phyloP scores from a whole-genome alignment of 1,284 basidiomycete species.

The Rhodotorula mucilaginosa region DNA sequence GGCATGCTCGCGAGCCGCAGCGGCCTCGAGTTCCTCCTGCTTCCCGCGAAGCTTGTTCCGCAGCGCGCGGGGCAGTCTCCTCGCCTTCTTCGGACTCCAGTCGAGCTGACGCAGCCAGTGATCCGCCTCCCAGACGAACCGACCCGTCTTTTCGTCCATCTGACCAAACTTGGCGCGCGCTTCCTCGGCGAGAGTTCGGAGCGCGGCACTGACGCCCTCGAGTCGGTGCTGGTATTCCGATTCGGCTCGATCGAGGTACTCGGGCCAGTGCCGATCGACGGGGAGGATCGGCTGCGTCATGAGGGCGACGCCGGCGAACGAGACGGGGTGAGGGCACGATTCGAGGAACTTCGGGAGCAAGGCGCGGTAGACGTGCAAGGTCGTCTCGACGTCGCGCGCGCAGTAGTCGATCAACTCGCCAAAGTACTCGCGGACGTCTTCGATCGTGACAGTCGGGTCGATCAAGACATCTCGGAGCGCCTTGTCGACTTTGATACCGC shows the following conservation, averaged over 20 bases:
- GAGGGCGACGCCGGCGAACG: constrained; percentile 83
- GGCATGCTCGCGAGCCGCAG: background rate
- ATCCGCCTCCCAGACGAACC: constrained; percentile 65
- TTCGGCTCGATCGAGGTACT: constrained; percentile 76
- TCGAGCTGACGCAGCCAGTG: constrained; percentile 89
- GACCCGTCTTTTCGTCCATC: constrained; percentile 41
- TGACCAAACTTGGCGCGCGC: constrained; percentile 55
- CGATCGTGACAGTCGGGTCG: constrained; percentile 59
- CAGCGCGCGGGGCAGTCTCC: constrained; percentile 29
- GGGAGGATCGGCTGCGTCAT: constrained; percentile 92
- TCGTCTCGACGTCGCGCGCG: constrained; percentile 76
- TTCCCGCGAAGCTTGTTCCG: constrained; percentile 6
- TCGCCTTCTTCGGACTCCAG: constrained; percentile 77
- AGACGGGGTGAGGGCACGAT: constrained; percentile 87
- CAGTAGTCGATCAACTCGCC: constrained; percentile 84
- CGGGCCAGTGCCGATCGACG: constrained; percentile 84
- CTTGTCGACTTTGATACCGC: constrained; percentile 78
- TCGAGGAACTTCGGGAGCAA: constrained; percentile 81
- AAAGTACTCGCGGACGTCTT: constrained; percentile 66
- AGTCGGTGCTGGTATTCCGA: constrained; percentile 73
- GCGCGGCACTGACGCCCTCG: constrained; percentile 65
- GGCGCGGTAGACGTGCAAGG: constrained; percentile 74
- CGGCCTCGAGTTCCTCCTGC: constrained; percentile 1
- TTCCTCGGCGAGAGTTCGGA: constrained; percentile 65
- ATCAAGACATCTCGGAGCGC: constrained; percentile 71